A percentile compares a stretch with the other conserved stretches of the same genome.
Evolutionary conservation across 352 stramenopile species (phyloP).

Genomic region (Pythium chondricola): DNA sequence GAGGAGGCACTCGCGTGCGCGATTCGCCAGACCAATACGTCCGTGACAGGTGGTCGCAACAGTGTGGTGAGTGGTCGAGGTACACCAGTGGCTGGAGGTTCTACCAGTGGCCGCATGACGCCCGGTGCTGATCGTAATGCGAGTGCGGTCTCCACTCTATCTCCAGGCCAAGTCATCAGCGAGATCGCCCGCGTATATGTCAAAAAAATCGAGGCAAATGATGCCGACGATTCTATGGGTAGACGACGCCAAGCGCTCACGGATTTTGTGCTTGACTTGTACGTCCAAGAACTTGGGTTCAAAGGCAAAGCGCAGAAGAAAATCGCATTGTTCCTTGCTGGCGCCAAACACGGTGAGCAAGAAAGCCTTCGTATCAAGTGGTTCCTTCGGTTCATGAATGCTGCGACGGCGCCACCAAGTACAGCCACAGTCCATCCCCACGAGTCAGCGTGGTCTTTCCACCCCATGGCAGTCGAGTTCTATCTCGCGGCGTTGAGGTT

Average conservation of each 20-base stretch:
- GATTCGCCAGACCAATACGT: conserved; percentile 15
- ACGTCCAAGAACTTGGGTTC: conserved; percentile 62
- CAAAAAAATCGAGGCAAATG: conserved; percentile 44
- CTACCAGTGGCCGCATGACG: background rate
- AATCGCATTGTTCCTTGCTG: conserved; percentile 35
- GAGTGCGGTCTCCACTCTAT: conserved; percentile 12
- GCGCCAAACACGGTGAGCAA: conserved; percentile 35
- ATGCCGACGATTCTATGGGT: conserved; percentile 24
- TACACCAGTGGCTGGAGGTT: background rate
- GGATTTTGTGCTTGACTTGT: conserved; percentile 50
- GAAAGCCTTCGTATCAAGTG: conserved; percentile 56
- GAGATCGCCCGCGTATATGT: conserved; percentile 63
- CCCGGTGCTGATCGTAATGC: background rate
- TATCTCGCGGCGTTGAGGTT: conserved; percentile 42
- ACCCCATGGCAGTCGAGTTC: conserved; percentile 43
- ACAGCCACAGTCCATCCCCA: background rate
- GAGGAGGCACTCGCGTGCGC: conserved; percentile 25
- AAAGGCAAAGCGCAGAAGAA: conserved; percentile 50
- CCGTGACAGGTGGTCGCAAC: conserved; percentile 13
- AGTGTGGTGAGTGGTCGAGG: background rate
- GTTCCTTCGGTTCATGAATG: conserved; percentile 57
- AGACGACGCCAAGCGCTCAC: conserved; percentile 36
- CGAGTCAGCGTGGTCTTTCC: conserved; percentile 21
- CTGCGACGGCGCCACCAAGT: background rate
- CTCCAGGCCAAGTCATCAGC: conserved; percentile 27